Conservation (phyloP, 345 rosid species). For the Citrus australasica region DNA sequence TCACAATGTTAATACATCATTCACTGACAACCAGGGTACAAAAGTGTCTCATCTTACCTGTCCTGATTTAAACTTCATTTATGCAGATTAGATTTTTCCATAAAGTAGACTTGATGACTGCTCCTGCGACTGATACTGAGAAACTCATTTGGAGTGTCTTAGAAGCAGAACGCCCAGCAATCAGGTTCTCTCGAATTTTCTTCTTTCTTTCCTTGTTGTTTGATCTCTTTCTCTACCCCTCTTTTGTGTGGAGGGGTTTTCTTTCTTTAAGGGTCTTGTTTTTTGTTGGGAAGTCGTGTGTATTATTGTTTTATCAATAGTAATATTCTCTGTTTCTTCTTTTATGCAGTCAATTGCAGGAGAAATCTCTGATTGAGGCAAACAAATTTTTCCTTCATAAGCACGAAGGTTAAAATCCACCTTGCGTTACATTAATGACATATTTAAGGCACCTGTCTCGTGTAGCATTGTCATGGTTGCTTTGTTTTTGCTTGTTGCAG, state of each 20-base stretch:
- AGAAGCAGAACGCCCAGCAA: slow-evolving; percentile 82
- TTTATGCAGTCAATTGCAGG: slow-evolving; percentile 71
- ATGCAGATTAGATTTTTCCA: slow-evolving; percentile 85
- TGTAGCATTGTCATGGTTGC: neutral
- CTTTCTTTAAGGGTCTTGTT: neutral
- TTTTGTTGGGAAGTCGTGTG: neutral
- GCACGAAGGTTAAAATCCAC: slow-evolving; percentile 54
- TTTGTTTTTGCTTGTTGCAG: slow-evolving; percentile 32
- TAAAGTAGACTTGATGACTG: slow-evolving; percentile 51
- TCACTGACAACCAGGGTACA: neutral
- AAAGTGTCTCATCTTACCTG: neutral
- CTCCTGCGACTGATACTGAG: slow-evolving; percentile 66
- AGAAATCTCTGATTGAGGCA: slow-evolving; percentile 70
- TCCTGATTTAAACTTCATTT: slow-evolving; percentile 11
- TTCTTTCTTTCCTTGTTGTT: neutral
- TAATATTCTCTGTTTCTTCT: slow-evolving; percentile 8
- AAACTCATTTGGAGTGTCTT: slow-evolving; percentile 87
- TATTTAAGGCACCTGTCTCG: neutral
- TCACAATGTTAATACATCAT: neutral
- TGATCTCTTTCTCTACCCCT: neutral
- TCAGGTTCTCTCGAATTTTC: slow-evolving; percentile 48
- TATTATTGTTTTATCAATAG: slow-evolving; percentile 7
- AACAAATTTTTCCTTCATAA: slow-evolving; percentile 66
- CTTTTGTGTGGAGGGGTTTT: neutral
- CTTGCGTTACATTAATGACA: slow-evolving; percentile 3